Conservation (phyloP, 306 rosid species). For the Medicago arabica region DNA sequence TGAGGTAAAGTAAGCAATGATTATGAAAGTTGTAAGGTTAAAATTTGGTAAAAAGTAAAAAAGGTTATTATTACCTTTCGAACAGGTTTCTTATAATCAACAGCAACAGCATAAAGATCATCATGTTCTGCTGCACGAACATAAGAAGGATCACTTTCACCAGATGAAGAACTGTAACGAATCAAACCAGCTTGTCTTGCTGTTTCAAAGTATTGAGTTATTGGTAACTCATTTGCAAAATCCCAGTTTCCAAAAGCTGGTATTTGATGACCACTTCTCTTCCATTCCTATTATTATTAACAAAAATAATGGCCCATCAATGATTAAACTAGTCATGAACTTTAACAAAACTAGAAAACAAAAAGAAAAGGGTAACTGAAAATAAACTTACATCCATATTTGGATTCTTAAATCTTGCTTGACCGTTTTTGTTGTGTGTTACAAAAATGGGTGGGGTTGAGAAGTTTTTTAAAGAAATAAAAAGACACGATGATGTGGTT, state of each 20-base stretch:
- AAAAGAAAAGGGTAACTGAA: not conserved
- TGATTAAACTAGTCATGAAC: not conserved
- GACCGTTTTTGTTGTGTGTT: not conserved
- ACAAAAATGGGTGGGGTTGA: slow-evolving; percentile 12
- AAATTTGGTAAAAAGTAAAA: not conserved
- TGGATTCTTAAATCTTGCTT: slow-evolving; percentile 20
- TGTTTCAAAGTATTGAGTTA: slow-evolving; percentile 88
- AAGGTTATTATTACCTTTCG: slow-evolving; percentile 44
- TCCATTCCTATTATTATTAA: slow-evolving; percentile 46
- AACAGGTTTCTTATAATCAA: slow-evolving; percentile 52
- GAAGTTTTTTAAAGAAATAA: not conserved
- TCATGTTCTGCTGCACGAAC: slow-evolving; percentile 45
- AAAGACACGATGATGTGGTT: slow-evolving; percentile 3
- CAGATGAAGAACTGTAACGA: slow-evolving; percentile 81
- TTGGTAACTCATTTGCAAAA: slow-evolving; percentile 74
- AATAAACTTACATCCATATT: slow-evolving; percentile 46
- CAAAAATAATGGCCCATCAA: not conserved
- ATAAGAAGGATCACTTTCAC: slow-evolving; percentile 57
- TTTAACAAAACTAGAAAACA: not conserved
- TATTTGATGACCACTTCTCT: slow-evolving; percentile 78
- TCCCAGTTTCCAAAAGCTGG: slow-evolving; percentile 98
- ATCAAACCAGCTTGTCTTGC: slow-evolving; percentile 88
- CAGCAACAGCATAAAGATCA: slow-evolving; percentile 71
- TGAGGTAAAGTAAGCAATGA: not conserved
- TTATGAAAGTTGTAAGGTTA: not conserved